Conservation (phyloP, 768 basidiomycete species). For the Panaeolus papilionaceus region DNA sequence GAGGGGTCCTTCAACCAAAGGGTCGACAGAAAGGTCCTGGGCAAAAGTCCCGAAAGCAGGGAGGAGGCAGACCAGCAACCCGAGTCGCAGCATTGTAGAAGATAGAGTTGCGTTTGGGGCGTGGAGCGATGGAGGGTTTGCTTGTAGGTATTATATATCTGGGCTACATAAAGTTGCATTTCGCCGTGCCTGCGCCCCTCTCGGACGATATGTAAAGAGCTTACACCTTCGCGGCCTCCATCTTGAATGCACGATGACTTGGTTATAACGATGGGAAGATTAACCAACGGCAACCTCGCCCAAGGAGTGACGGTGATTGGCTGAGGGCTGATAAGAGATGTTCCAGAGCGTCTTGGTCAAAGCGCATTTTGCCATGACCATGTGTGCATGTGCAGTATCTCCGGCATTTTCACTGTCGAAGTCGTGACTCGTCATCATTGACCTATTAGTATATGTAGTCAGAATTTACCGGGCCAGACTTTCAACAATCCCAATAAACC, state of each 20-base stretch:
- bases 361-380: not conserved
- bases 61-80: not conserved
- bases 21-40: not conserved
- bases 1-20: not conserved
- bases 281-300: not conserved
- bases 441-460: not conserved
- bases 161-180: not conserved
- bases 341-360: not conserved
- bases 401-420: not conserved
- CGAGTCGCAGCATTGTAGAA: not conserved
- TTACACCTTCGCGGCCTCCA: not conserved
- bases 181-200: not conserved
- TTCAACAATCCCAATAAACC: no score
- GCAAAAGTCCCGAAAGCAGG: not conserved
- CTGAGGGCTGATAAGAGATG: not conserved
- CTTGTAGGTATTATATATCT: not conserved
- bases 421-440: not conserved
- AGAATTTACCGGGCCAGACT: no score
- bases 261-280: not conserved
- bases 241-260: not conserved
- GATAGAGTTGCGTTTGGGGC: not conserved
- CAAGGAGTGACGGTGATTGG: not conserved
- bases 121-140: not conserved
- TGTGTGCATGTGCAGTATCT: not conserved
- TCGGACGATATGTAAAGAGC: not conserved